These are phyloP conservation scores for Eragrostis nindensis DNA, from an alignment of 176 grass and related monocot species.

Conservation along the genomic window DNA sequence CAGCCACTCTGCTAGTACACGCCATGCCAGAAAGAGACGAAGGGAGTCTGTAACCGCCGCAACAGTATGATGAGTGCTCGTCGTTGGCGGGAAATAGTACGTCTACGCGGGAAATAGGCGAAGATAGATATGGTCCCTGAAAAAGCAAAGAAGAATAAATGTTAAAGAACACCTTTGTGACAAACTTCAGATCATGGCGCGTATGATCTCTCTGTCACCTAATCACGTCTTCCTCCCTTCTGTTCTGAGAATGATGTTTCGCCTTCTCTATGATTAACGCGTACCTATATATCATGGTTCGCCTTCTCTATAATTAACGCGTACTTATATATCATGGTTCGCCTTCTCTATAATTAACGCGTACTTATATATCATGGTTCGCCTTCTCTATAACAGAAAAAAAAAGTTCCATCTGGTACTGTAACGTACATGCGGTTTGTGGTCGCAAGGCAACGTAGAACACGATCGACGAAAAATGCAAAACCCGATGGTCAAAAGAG, in stretches of 20 bases:
- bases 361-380: no score
- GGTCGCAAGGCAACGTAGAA: no score
- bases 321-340: no score
- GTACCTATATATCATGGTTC: no score
- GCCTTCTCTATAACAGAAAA: no score
- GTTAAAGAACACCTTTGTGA: background rate
- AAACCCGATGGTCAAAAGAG: no score
- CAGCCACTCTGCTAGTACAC: background rate
- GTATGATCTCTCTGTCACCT: background rate
- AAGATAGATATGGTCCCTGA: background rate
- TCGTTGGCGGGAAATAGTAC: no score
- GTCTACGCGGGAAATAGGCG: background rate
- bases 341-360: no score
- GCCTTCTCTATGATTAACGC: slow-evolving; percentile 23
- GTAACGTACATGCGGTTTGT: no score
- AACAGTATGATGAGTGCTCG: background rate
- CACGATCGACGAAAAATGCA: no score
- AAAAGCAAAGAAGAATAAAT: slow-evolving; percentile 47
- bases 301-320: no score
- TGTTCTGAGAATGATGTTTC: slow-evolving; percentile 39
- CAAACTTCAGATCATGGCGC: background rate
- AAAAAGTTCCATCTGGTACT: no score
- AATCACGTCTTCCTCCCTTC: background rate
- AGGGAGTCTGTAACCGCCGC: slow-evolving; percentile 16
- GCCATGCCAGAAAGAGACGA: background rate